A percentile compares a stretch with the other conserved stretches of the same genome.
phyloP scores from a whole-genome alignment of 495 filamentous ascomycete species.

The Neurospora hispaniola region DNA sequence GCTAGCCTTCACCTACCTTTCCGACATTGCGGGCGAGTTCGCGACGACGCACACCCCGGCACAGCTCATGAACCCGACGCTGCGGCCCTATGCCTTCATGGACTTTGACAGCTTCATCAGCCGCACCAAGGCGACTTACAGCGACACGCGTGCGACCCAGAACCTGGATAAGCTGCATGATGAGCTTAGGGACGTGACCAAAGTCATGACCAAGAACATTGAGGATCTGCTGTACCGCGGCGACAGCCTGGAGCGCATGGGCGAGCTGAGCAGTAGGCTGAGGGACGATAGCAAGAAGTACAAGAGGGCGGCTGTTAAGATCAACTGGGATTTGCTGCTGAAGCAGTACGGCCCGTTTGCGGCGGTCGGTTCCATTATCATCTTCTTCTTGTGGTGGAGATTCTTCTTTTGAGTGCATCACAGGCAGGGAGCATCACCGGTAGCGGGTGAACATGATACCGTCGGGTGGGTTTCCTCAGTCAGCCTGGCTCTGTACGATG shows the following conservation, averaged over 20 bases:
- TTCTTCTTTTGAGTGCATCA: slow-evolving; percentile 69
- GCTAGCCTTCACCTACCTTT: slow-evolving; percentile 96
- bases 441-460: not conserved
- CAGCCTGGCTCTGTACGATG: not conserved
- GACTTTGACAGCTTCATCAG: slow-evolving; percentile 97
- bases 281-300: slow-evolving; percentile 93
- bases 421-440: not conserved
- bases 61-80: slow-evolving; percentile 65
- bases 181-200: slow-evolving; percentile 93
- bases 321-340: slow-evolving; percentile 94
- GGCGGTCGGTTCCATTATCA: slow-evolving; percentile 62
- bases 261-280: slow-evolving; percentile 76
- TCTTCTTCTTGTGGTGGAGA: slow-evolving; percentile 83
- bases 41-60: slow-evolving; percentile 65
- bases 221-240: slow-evolving; percentile 94
- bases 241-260: slow-evolving; percentile 93
- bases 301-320: slow-evolving; percentile 79
- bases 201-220: slow-evolving; percentile 99
- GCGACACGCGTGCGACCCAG: slow-evolving; percentile 75
- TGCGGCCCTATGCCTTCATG: slow-evolving; percentile 91
- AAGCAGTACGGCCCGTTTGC: slow-evolving; percentile 96
- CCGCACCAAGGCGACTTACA: slow-evolving; percentile 87
- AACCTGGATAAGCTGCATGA: slow-evolving; percentile 89
- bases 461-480: not conserved
- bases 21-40: slow-evolving; percentile 86